Evolutionary conservation across 2,329 filamentous ascomycete genomes (phyloP).

Genomic region (Fusarium nodosum): DNA sequence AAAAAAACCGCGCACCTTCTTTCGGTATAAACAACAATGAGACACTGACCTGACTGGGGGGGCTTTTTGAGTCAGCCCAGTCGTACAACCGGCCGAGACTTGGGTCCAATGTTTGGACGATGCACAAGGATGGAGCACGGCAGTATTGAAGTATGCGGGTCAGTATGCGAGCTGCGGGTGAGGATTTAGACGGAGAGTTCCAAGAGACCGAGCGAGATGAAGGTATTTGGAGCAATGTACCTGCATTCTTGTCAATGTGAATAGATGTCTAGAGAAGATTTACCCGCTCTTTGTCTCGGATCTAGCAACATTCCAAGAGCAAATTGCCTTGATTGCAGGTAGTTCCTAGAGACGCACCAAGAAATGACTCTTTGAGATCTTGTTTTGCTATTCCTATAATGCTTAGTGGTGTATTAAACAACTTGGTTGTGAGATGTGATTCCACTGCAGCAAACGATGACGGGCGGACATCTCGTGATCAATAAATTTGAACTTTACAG

Average conservation of each 20-base stretch:
- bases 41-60: slow-evolving; percentile 23
- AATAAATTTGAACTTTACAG: slow-evolving; percentile 4
- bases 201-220: slow-evolving; percentile 8
- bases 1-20: slow-evolving; percentile 38
- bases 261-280: neutral
- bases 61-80: slow-evolving; percentile 33
- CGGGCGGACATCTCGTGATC: slow-evolving; percentile 29
- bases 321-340: slow-evolving; percentile 4
- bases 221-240: slow-evolving; percentile 22
- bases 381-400: slow-evolving; percentile 18
- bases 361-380: slow-evolving; percentile 1
- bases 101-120: slow-evolving; percentile 20
- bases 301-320: slow-evolving; percentile 9
- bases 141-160: slow-evolving; percentile 28
- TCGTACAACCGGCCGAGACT: slow-evolving; percentile 45
- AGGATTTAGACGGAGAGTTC: slow-evolving; percentile 22
- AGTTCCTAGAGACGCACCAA: neutral
- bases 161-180: slow-evolving; percentile 29
- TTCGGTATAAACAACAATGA: slow-evolving; percentile 20
- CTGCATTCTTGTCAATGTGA: slow-evolving; percentile 29
- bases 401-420: slow-evolving; percentile 22
- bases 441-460: slow-evolving; percentile 7
- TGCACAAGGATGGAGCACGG: slow-evolving; percentile 27
- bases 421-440: slow-evolving; percentile 15
- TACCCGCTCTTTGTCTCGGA: slow-evolving; percentile 15